Percentiles rank a stretch among this genome's conserved stretches.
Evolutionary conservation across 2,329 filamentous ascomycete species (phyloP).

Genomic region (Ophiostoma triangulosporum): DNA sequence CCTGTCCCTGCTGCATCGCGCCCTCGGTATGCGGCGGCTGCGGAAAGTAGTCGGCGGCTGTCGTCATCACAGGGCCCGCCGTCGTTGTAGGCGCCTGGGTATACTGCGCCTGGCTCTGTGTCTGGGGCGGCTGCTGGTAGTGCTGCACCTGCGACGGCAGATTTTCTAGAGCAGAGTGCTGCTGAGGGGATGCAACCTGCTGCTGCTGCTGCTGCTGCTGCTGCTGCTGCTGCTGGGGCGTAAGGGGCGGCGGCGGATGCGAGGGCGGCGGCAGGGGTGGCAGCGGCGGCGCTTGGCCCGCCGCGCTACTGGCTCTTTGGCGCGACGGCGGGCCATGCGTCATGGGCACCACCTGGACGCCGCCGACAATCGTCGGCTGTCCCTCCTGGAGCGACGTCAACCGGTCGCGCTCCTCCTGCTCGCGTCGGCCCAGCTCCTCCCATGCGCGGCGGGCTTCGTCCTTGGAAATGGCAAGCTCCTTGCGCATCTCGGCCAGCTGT

Average conservation of each 20-base stretch:
- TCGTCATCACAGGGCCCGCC: neutral
- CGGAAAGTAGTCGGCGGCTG: neutral
- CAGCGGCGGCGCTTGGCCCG: conserved; percentile 20
- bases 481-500: conserved; percentile 76
- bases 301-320: conserved; percentile 20
- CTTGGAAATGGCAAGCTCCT: conserved; percentile 87
- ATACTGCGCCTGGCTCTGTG: neutral
- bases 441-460: conserved; percentile 90
- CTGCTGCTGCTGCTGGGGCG: conserved; percentile 17
- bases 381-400: conserved; percentile 77
- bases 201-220: neutral
- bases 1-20: neutral
- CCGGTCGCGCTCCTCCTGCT: conserved; percentile 84
- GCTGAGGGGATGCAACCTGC: neutral
- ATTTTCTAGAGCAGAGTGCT: conserved; percentile 19
- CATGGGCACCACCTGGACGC: conserved; percentile 93
- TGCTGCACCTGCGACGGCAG: conserved; percentile 5
- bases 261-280: conserved; percentile 20
- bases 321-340: conserved; percentile 45
- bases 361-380: conserved; percentile 76
- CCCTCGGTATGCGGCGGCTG: neutral
- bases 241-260: conserved; percentile 11
- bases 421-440: conserved; percentile 88
- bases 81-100: neutral
- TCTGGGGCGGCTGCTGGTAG: neutral